Evolutionary conservation across 148 eudicot species (phyloP).

Genomic region (Vaccinium vitisidaea): DNA sequence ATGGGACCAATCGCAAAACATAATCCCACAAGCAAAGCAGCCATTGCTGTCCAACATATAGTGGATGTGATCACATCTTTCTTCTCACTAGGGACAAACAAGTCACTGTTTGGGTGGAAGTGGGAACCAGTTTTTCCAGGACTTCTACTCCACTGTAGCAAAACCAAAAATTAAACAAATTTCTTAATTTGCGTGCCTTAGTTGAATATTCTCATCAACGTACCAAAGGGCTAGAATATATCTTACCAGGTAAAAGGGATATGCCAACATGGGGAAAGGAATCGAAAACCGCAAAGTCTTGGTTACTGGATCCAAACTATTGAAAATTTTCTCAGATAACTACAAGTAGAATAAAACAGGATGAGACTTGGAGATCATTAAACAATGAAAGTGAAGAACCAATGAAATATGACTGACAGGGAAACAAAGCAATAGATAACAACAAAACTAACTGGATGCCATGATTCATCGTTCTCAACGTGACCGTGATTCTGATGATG

Average conservation of each 20-base stretch:
- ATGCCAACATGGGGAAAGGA: conserved; percentile 53
- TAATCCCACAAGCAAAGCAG: conserved; percentile 34
- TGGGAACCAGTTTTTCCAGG: conserved; percentile 59
- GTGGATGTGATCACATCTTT: conserved; percentile 53
- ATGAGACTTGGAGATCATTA: neutral
- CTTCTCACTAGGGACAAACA: conserved; percentile 44
- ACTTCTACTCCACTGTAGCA: conserved; percentile 40
- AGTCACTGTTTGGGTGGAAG: conserved; percentile 44
- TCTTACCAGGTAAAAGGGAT: conserved; percentile 51
- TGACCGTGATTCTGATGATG: conserved; percentile 62
- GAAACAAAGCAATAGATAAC: conserved; percentile 3
- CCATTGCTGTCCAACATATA: conserved; percentile 52
- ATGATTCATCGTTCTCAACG: conserved; percentile 52
- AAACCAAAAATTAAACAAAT: neutral
- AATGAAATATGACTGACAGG: neutral
- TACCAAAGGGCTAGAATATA: too few species aligned
- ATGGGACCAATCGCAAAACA: conserved; percentile 43
- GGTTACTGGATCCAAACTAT: conserved; percentile 31
- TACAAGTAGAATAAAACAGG: conserved; percentile 17
- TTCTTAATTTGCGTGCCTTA: neutral
- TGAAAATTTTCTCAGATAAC: conserved; percentile 46
- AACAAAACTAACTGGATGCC: conserved; percentile 44
- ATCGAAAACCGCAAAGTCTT: conserved; percentile 34
- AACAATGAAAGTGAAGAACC: neutral
- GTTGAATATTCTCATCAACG: neutral